Conservation (phyloP, 129 eudicot genomes). For the Erigeron canadensis region DNA sequence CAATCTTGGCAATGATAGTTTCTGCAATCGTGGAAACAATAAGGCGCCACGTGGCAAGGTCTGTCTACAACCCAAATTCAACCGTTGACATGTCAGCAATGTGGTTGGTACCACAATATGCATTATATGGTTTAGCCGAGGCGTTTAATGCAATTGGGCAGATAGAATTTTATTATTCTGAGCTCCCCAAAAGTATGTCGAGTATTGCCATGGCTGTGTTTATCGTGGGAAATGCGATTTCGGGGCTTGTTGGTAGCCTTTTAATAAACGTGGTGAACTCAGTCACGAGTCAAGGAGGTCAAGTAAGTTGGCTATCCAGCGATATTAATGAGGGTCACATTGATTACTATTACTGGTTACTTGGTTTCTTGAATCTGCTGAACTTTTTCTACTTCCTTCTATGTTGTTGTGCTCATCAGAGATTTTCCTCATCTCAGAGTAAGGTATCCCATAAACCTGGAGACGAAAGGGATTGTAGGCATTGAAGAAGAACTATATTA, state of each 20-base stretch:
- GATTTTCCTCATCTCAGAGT: background rate
- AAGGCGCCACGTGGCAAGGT: slow-evolving; percentile 36
- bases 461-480: too few relatives aligned
- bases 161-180: slow-evolving; percentile 41
- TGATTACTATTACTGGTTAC: slow-evolving; percentile 47
- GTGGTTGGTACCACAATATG: slow-evolving; percentile 52
- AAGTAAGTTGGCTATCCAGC: slow-evolving; percentile 40
- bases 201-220: slow-evolving; percentile 36
- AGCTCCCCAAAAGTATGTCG: slow-evolving; percentile 46
- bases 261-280: slow-evolving; percentile 33
- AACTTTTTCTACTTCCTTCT: slow-evolving; percentile 44
- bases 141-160: slow-evolving; percentile 45
- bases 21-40: slow-evolving; percentile 38
- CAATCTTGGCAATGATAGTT: slow-evolving; percentile 28
- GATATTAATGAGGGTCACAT: slow-evolving; percentile 46
- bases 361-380: slow-evolving; percentile 36
- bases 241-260: slow-evolving; percentile 33
- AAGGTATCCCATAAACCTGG: too few relatives aligned
- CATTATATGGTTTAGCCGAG: slow-evolving; percentile 40
- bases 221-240: slow-evolving; percentile 23
- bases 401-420: slow-evolving; percentile 30
- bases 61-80: background rate
- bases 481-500: too few relatives aligned
- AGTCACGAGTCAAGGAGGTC: slow-evolving; percentile 32
- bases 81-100: slow-evolving; percentile 39